Evolutionary conservation across 306 rosid species (phyloP).

Genomic region (Luffa acutangula): DNA sequence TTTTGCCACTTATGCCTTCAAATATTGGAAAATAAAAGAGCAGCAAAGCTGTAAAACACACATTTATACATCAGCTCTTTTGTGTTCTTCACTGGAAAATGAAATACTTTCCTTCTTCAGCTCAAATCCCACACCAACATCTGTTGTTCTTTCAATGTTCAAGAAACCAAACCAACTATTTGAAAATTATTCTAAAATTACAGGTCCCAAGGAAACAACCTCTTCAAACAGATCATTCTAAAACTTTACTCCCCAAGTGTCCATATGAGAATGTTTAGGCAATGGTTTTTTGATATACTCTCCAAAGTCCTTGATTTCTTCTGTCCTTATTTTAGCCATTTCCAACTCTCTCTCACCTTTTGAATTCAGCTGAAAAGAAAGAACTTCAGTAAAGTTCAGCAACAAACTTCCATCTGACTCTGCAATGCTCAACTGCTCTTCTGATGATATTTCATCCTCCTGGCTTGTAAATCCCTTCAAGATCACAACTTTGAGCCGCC

Average conservation of each 20-base stretch:
- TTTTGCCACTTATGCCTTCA: neutral
- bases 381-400: neutral
- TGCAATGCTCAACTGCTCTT: slow-evolving; percentile 19
- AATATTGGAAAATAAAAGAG: neutral
- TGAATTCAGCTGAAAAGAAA: neutral
- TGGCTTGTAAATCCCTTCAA: slow-evolving; percentile 29
- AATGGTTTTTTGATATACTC: neutral
- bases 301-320: neutral
- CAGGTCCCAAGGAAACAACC: neutral
- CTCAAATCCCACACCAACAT: too few relatives aligned
- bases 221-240: neutral
- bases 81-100: neutral
- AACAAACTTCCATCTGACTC: slow-evolving; percentile 28
- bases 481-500: slow-evolving; percentile 29
- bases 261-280: neutral
- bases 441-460: slow-evolving; percentile 28
- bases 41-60: neutral
- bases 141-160: too few relatives aligned
- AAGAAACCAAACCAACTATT: too few relatives aligned
- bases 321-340: neutral
- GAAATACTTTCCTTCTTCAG: neutral
- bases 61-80: neutral
- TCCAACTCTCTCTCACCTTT: neutral
- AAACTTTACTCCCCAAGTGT: neutral
- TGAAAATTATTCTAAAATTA: too few relatives aligned